Evolutionary conservation across 1,284 basidiomycete genomes (phyloP).

Genomic region (Apiotrichum siamense): DNA sequence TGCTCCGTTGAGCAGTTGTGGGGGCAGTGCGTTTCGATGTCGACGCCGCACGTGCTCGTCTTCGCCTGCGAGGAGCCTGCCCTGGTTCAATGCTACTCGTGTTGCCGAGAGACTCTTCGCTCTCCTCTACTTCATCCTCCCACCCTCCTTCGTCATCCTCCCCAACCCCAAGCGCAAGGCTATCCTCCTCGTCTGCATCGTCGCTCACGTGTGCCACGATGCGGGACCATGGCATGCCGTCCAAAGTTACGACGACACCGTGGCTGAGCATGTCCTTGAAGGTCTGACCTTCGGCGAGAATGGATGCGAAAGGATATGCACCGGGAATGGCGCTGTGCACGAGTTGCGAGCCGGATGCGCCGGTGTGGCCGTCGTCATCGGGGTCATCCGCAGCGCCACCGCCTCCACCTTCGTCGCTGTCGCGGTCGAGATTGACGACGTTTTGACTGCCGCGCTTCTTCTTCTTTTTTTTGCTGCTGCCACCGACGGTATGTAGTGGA

Average conservation of each 20-base stretch:
- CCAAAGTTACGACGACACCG: constrained; percentile 45
- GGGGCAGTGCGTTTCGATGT: background rate
- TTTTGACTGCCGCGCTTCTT: constrained; percentile 15
- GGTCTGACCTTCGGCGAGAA: constrained; percentile 19
- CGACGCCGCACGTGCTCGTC: background rate
- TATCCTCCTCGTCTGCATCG: constrained; percentile 25
- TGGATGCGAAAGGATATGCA: constrained; percentile 6
- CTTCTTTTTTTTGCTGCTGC: constrained; percentile 6
- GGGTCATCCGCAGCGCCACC: no score
- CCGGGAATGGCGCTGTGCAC: constrained; percentile 6
- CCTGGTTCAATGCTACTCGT: constrained; percentile 5
- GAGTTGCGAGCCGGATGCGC: constrained; percentile 4
- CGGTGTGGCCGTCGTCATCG: constrained; percentile 25
- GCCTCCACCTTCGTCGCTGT: constrained; percentile 39
- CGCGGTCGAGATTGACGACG: constrained; percentile 3
- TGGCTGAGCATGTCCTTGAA: constrained; percentile 47
- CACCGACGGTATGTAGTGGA: constrained; percentile 1
- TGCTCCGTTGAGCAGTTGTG: background rate
- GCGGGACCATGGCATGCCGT: constrained; percentile 45
- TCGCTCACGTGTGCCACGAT: constrained; percentile 47
- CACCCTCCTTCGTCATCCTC: constrained; percentile 16
- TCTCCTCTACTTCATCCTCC: constrained; percentile 18
- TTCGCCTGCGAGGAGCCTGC: constrained; percentile 1
- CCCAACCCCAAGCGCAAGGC: background rate
- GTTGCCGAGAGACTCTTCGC: constrained; percentile 7